Percentiles rank a stretch among this genome's conserved stretches.
These are phyloP conservation scores for Amyloporia xantha DNA, from an alignment of 768 basidiomycete genomes.

Conservation along the genomic window DNA sequence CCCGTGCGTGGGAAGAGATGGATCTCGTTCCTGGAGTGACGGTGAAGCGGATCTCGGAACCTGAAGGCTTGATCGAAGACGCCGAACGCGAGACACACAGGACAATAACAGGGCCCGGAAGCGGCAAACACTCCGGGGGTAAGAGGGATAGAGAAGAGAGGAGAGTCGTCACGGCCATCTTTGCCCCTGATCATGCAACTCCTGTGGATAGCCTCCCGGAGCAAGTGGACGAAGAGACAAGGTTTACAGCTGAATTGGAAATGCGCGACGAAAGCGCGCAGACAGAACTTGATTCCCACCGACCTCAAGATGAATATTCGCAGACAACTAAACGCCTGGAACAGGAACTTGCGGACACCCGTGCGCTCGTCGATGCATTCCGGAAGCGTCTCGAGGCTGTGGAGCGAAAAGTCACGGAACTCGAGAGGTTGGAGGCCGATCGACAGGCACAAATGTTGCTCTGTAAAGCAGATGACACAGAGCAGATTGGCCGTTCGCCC, in stretches of 20 bases:
- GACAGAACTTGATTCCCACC: background rate
- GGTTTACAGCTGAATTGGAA: background rate
- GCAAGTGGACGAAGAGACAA: background rate
- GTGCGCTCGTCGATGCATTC: conserved; percentile 23
- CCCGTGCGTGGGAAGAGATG: conserved; percentile 31
- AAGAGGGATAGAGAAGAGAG: conserved; percentile 21
- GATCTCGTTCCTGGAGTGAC: conserved; percentile 25
- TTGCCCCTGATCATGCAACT: conserved; percentile 13
- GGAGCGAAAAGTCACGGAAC: conserved; percentile 23
- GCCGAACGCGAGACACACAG: conserved; percentile 4
- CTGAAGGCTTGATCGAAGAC: conserved; percentile 3
- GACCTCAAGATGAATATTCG: background rate
- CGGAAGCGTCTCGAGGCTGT: conserved; percentile 23
- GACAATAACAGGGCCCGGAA: conserved; percentile 12
- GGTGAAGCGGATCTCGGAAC: conserved; percentile 24
- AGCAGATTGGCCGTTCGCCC: background rate
- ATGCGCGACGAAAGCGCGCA: background rate
- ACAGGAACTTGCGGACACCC: conserved; percentile 18
- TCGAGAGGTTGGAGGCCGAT: conserved; percentile 19
- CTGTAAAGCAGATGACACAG: too few species aligned
- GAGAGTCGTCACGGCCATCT: conserved; percentile 26
- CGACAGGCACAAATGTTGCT: conserved; percentile 6
- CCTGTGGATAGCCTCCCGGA: background rate
- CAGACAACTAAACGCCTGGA: conserved; percentile 12
- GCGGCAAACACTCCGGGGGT: conserved; percentile 10